These are phyloP conservation scores for Cladorrhinum sp. DNA, from an alignment of 2,329 filamentous ascomycete genomes.

Conservation along the genomic window DNA sequence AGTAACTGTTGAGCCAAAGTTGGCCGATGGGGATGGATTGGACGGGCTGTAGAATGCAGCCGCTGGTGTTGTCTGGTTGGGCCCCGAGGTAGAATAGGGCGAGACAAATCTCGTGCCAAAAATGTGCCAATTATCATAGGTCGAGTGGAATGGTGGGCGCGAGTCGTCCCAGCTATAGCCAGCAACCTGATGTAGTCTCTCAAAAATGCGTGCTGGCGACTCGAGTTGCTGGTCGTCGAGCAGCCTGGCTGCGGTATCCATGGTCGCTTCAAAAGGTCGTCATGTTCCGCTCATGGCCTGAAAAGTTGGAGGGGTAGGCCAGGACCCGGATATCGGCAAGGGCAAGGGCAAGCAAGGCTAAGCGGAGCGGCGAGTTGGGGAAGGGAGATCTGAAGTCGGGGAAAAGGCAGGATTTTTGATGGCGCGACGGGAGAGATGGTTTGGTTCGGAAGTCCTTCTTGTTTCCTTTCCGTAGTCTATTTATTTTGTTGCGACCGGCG, in stretches of 20 bases:
- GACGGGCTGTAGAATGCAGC: slow-evolving; percentile 37
- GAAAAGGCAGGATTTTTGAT: not conserved
- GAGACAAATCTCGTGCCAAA: slow-evolving; percentile 60
- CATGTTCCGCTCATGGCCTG: slow-evolving; percentile 25
- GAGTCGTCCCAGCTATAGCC: slow-evolving; percentile 76
- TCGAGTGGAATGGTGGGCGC: slow-evolving; percentile 55
- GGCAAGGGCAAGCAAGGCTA: slow-evolving; percentile 16
- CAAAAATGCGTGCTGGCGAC: slow-evolving; percentile 66
- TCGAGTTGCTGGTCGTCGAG: slow-evolving; percentile 55
- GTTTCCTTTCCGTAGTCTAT: not conserved
- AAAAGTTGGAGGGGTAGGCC: slow-evolving; percentile 5
- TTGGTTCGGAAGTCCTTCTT: not conserved
- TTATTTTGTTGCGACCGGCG: not conserved
- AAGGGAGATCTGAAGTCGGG: not conserved
- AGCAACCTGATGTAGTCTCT: slow-evolving; percentile 68
- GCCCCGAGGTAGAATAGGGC: slow-evolving; percentile 45
- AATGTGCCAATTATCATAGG: slow-evolving; percentile 86
- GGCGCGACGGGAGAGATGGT: not conserved
- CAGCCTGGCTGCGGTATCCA: slow-evolving; percentile 50
- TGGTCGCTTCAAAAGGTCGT: slow-evolving; percentile 34
- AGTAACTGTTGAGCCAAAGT: slow-evolving; percentile 34
- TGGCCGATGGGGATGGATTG: slow-evolving; percentile 43
- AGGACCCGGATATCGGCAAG: slow-evolving; percentile 17
- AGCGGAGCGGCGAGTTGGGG: not conserved
- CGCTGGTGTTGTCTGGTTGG: slow-evolving; percentile 37